Evolutionary conservation across 306 rosid genomes (phyloP).

Genomic region (Casuarina glauca): DNA sequence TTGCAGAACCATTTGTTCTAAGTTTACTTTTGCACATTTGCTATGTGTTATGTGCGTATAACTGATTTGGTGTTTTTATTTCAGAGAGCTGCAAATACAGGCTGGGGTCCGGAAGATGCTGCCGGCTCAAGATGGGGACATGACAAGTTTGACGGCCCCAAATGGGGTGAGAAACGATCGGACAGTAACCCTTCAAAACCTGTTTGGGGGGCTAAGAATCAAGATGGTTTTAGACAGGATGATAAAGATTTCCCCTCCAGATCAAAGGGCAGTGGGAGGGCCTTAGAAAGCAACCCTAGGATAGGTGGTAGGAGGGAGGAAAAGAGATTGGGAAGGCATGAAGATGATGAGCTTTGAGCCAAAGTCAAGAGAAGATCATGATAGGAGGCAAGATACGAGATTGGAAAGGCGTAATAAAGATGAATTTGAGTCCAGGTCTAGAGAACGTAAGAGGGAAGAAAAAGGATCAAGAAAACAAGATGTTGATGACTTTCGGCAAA

Average conservation of each 20-base stretch:
- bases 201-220: conserved; percentile 31
- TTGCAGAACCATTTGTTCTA: not conserved
- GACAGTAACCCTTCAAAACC: conserved; percentile 30
- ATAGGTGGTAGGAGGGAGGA: conserved; percentile 45
- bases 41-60: conserved; percentile 19
- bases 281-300: conserved; percentile 36
- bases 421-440: conserved; percentile 19
- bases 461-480: conserved; percentile 33
- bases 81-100: conserved; percentile 96
- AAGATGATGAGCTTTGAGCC: conserved; percentile 42
- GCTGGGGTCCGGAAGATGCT: conserved; percentile 75
- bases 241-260: conserved; percentile 35
- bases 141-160: conserved; percentile 63
- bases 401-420: conserved; percentile 23
- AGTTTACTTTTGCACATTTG: not conserved
- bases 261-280: conserved; percentile 34
- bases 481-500: conserved; percentile 11
- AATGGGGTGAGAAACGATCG: conserved; percentile 38
- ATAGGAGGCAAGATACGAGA: conserved; percentile 49
- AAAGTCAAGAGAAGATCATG: conserved; percentile 56
- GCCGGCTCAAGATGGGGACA: conserved; percentile 57
- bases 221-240: conserved; percentile 18
- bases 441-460: conserved; percentile 40
- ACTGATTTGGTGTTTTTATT: conserved; percentile 25
- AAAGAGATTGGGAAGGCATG: conserved; percentile 28